A percentile compares a stretch with the other conserved stretches of the same genome.
These are phyloP conservation scores for Fusarium euwallaceae DNA, from an alignment of 2,329 filamentous ascomycete species.

Conservation along the genomic window DNA sequence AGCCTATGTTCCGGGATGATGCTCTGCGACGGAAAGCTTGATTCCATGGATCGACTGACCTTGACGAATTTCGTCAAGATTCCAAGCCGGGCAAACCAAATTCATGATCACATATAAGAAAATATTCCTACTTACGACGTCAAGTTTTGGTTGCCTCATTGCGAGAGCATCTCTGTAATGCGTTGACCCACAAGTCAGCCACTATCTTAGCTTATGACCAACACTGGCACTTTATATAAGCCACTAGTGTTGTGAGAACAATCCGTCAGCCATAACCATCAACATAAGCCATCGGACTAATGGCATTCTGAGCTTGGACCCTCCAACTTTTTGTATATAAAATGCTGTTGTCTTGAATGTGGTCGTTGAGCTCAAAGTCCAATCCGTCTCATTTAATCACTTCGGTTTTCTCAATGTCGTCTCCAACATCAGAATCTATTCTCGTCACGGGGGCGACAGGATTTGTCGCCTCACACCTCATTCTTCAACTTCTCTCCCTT, in stretches of 20 bases:
- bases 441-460: conserved; percentile 7
- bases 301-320: background rate
- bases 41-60: background rate
- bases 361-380: background rate
- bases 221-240: background rate
- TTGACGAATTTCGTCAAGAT: background rate
- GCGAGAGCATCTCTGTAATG: background rate
- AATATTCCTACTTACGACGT: background rate
- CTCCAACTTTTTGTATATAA: background rate
- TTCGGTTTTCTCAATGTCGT: background rate
- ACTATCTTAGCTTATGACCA: background rate
- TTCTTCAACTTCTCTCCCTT: conserved; percentile 4
- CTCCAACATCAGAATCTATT: background rate
- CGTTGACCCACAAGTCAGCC: background rate
- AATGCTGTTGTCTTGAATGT: background rate
- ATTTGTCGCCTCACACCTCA: conserved; percentile 8
- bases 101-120: background rate
- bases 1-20: no score
- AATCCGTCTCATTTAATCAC: background rate
- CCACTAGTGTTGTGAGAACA: background rate
- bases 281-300: background rate
- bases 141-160: background rate
- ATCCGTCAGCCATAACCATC: background rate
- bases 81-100: background rate
- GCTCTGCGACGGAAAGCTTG: background rate